Conservation (phyloP, 495 filamentous ascomycete species). For the Penicillium crystallinum region DNA sequence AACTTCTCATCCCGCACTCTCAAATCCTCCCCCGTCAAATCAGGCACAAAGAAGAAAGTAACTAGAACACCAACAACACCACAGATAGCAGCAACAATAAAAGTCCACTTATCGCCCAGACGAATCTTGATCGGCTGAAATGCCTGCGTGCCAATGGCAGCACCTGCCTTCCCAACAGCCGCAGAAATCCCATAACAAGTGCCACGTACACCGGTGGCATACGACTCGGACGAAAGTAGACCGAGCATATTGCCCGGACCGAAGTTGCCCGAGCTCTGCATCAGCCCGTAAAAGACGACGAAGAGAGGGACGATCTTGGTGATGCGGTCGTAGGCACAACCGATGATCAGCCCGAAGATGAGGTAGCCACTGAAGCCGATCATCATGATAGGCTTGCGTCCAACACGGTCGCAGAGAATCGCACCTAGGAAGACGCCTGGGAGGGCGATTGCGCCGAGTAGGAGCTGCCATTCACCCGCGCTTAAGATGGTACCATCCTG, state of each 20-base stretch:
- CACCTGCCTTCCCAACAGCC: constrained; percentile 49
- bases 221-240: constrained; percentile 45
- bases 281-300: constrained; percentile 50
- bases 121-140: constrained; percentile 42
- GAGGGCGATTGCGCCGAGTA: constrained; percentile 41
- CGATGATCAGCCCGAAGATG: constrained; percentile 49
- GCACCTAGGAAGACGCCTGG: constrained; percentile 50
- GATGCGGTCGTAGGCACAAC: constrained; percentile 42
- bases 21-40: constrained; percentile 43
- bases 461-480: constrained; percentile 47
- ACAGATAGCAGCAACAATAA: constrained; percentile 50
- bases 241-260: constrained; percentile 51
- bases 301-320: constrained; percentile 48
- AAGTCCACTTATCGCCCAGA: constrained; percentile 48
- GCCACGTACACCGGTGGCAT: constrained; percentile 47
- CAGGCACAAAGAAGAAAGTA: constrained; percentile 48
- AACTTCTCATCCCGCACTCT: constrained; percentile 39
- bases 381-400: constrained; percentile 51
- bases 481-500: constrained; percentile 29
- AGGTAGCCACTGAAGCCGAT: constrained; percentile 49
- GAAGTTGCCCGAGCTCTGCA: constrained; percentile 47
- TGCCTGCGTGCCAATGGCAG: constrained; percentile 47
- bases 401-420: constrained; percentile 39
- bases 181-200: constrained; percentile 49
- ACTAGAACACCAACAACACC: constrained; percentile 47